Base-by-base conservation (phyloP, 2,329 filamentous ascomycete species). In the Monosporascus sp. region DNA sequence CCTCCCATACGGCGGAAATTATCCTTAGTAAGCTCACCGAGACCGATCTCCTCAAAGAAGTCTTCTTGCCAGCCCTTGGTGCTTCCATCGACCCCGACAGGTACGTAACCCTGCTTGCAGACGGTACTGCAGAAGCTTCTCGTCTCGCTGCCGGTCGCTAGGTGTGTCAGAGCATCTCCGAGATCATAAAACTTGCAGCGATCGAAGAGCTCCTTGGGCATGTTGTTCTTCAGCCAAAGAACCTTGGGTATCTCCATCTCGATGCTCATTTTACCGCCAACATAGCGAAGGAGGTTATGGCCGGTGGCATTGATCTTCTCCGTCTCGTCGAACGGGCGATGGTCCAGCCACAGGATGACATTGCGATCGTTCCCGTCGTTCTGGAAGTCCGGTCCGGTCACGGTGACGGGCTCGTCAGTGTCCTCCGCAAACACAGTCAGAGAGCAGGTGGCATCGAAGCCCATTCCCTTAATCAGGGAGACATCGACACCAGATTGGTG, bases 191-290 rank as follows among this genome's bases (percentile, higher is more conserved):
- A 99, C 72, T 96, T 97, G 84, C 92, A 97, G 57, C 87, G 85
- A 52, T 87, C 85, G 65, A 97, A 99, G 17, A 94, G 78, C 64
- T 96, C 89, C 52, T 88, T 80, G 2, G 94, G 88, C 94, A 99
- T 97, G 74, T 97, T 83, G 72, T 96, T 96, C 81, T 97, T 97
- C 67, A 99, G 80, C 94, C 94, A 99, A 53, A 97, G 79, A 1
- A 97, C 90, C 75, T 99, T 99, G 58, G 94, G 94, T 52, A 99
- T 95, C 71, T 99, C 94, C 94, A 99, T 99, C 77, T 99, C 94
- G 60, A 97, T 93, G 69, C 90, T 96, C 94, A 99, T 99, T 69
- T 88, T 93, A 58, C 94, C 94, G 62, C 94, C 94, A 18, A 99
- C 94, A 68, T 99, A 99, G 65, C 91, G 88, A 54, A 99, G 83